These are phyloP conservation scores for Ilyonectria robusta DNA, from an alignment of 2,329 filamentous ascomycete species.

Conservation along the genomic window DNA sequence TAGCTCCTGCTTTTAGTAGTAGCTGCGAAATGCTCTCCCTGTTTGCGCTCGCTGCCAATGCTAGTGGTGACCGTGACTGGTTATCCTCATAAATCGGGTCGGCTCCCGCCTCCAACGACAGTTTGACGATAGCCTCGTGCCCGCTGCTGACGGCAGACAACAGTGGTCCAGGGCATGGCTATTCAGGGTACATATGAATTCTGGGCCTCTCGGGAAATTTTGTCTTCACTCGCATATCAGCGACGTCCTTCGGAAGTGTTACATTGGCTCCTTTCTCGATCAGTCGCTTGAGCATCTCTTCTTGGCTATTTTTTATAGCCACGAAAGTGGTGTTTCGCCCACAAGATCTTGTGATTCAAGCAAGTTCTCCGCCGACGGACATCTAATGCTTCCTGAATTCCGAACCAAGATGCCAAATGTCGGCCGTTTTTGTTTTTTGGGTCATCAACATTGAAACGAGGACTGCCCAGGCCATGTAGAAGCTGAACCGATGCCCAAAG, in stretches of 20 bases:
- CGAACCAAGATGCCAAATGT: slow-evolving; percentile 7
- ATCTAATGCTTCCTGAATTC: not conserved
- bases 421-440: not conserved
- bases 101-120: not conserved
- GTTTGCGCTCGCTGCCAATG: not conserved
- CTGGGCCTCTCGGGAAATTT: not conserved
- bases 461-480: no score
- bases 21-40: not conserved
- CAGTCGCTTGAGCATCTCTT: not conserved
- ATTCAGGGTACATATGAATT: not conserved
- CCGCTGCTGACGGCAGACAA: not conserved
- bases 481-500: not conserved
- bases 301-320: slow-evolving; percentile 12
- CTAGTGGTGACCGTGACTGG: not conserved
- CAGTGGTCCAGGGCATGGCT: not conserved
- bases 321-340: not conserved
- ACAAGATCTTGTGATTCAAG: not conserved
- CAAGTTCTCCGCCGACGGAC: not conserved
- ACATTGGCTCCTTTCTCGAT: slow-evolving; percentile 5
- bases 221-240: not conserved
- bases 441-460: not conserved
- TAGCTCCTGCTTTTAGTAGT: not conserved
- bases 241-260: not conserved
- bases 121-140: not conserved
- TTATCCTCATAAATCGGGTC: not conserved